Conservation (phyloP, 2,329 filamentous ascomycete genomes). For the Ceratocystis destructans region DNA sequence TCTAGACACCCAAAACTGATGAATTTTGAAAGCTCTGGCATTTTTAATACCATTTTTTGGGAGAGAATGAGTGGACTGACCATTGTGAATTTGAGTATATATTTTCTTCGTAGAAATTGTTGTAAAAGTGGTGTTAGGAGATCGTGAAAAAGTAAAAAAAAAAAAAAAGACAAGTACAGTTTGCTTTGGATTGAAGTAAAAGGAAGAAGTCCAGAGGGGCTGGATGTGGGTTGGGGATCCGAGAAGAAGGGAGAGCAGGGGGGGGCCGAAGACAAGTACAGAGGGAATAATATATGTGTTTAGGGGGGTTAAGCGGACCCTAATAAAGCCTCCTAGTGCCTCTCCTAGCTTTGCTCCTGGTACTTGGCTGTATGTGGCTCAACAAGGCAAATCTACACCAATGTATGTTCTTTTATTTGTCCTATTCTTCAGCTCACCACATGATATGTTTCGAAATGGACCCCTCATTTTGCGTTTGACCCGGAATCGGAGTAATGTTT, state of each 20-base stretch:
- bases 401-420: not conserved
- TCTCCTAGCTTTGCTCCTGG: not conserved
- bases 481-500: not conserved
- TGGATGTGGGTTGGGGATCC: not conserved
- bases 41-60: not conserved
- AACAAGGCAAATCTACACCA: not conserved
- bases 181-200: not conserved
- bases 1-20: not conserved
- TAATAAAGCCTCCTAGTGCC: constrained; percentile 5
- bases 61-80: not conserved
- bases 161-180: not conserved
- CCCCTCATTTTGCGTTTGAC: not conserved
- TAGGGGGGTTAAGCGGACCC: not conserved
- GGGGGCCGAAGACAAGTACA: not conserved
- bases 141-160: not conserved
- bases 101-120: not conserved
- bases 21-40: not conserved
- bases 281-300: constrained; percentile 5
- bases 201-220: constrained; percentile 1
- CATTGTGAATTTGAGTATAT: constrained; percentile 14
- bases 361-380: not conserved
- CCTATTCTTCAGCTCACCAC: not conserved
- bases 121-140: not conserved
- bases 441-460: not conserved
- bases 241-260: not conserved